Evolutionary conservation across 2,329 filamentous ascomycete genomes (phyloP), one percentile per base, ranked within the genome.

Genomic region (Penicillium crustosum): DNA sequence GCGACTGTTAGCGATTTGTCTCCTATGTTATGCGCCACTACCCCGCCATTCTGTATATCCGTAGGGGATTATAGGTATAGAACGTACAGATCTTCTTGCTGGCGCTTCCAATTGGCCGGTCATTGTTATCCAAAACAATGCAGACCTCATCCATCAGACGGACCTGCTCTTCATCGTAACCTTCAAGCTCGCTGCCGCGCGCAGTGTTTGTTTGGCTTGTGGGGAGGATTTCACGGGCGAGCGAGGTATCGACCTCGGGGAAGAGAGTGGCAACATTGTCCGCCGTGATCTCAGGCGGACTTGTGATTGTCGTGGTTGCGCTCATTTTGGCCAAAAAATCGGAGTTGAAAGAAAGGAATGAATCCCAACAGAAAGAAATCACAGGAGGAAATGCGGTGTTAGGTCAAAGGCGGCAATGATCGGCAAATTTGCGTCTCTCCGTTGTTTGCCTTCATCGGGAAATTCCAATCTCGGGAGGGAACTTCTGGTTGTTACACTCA

Each of bases 81-180:
- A 49, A 83, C 89, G 67, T 79, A 96, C 94, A 99, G 55, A 91
- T 86, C 82, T 99, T 99, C 85, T 99, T 97, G 86, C 90, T 96
- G 51, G 91, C 93, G 66, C 91, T 96, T 62, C 94, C 94, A 75
- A 99, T 96, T 31, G 93, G 93, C 69, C 86, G 81, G 75, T 97
- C 94, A 70, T 97, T 85, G 69, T 96, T 87, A 76, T 97, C 93
- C 47, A 95, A 81, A 19, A 99, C 94, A 74, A 99, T 97, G 83
- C 94, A 99, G 49, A 97, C 89, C 81, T 97, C 94, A 71, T 99
- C 93, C 94, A 99, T 99, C 70, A 99, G 80, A 50, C 93, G 88
- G 70, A 97, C 96, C 80, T 99, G 94, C 81, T 97, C 93, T 75
- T 90, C 93, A 80, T 97, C 93, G 80, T 97, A 95, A 51, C 93